Evolutionary conservation across 1,284 basidiomycete species (phyloP), one percentile per base, ranked within the genome.

Genomic region (Tilletia setariae): DNA sequence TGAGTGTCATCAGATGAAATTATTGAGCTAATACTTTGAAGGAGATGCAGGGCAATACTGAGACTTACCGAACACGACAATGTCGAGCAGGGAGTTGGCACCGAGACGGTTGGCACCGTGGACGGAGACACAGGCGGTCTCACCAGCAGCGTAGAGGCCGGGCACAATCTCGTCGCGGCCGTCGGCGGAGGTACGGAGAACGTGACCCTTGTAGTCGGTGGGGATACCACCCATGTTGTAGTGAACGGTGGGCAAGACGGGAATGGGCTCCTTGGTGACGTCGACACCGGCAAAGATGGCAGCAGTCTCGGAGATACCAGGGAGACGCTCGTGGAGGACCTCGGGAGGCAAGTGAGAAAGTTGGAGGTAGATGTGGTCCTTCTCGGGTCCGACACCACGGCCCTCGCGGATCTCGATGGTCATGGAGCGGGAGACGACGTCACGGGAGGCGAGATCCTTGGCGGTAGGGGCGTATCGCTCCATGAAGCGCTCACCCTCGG

Each of bases 401-500:
- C 96, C 96, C 84, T 98, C 96, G 73, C 96, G 92, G 82, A 99
- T 94, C 85, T 99, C 96, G 77, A 98, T 88, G 65, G 96, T 99
- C 95, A 98, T 98, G 70, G 92, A 95, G 79, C 96, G 93, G 68
- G 96, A 98, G 64, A 98, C 96, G 83, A 99, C 96, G 83, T 99
- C 96, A 84, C 96, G 94, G 67, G 96, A 98, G 53, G 96, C 96
- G 75, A 99, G 89, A 87, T 99, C 96, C 87, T 98, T 98, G 74
- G 96, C 96, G 65, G 95, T 98, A 21, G 96, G 96, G 0, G 96
- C 96, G 84, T 98, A 81, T 84, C 95, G 92, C 85, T 98, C 95
- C 96, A 99, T 99, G 87, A 99, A 99, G 73, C 96, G 92, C 85
- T 99, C 96, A 84, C 96, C 96, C 86, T 98, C 91, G 11, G 93